A percentile compares a stretch with the other conserved stretches of the same genome.
Evolutionary conservation across 108 stramenopile genomes (phyloP).

Genomic region (Cylindrotheca closterium): DNA sequence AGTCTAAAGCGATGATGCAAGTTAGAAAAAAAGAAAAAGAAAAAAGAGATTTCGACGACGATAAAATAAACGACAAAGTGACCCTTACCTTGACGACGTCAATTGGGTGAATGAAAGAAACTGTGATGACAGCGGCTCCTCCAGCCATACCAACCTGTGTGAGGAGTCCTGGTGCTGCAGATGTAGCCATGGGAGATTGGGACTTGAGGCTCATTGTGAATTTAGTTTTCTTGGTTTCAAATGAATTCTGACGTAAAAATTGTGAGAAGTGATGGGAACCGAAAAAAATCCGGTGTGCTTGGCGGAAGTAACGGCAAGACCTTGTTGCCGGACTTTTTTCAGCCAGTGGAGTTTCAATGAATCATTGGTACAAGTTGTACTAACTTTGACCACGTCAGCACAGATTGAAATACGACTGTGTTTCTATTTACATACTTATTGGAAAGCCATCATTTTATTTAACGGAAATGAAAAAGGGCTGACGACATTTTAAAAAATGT

Average conservation of each 20-base stretch:
- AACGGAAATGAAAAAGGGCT: too few relatives aligned
- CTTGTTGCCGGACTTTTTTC: too few relatives aligned
- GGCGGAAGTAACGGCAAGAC: neutral
- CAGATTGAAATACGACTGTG: too few relatives aligned
- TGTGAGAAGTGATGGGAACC: neutral
- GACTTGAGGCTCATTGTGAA: constrained; percentile 23
- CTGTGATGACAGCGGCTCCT: constrained; percentile 81
- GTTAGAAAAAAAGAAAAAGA: neutral
- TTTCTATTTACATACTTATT: too few relatives aligned
- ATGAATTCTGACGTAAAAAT: neutral
- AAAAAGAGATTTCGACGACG: neutral
- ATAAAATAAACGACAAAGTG: neutral
- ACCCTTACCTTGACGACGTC: constrained; percentile 85
- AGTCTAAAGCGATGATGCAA: constrained; percentile 39
- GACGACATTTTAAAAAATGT: too few relatives aligned
- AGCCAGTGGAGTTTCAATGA: too few relatives aligned
- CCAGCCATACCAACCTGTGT: constrained; percentile 89
- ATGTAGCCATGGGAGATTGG: constrained; percentile 44
- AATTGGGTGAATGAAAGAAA: constrained; percentile 88
- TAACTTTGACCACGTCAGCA: too few relatives aligned
- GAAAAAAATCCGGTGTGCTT: neutral
- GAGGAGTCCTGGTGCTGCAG: constrained; percentile 63
- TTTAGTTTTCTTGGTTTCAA: neutral
- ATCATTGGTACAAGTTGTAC: too few relatives aligned
- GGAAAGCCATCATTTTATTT: too few relatives aligned